These are phyloP conservation scores for Beta lomatogona DNA, from an alignment of 179 eudicot genomes.

Conservation along the genomic window DNA sequence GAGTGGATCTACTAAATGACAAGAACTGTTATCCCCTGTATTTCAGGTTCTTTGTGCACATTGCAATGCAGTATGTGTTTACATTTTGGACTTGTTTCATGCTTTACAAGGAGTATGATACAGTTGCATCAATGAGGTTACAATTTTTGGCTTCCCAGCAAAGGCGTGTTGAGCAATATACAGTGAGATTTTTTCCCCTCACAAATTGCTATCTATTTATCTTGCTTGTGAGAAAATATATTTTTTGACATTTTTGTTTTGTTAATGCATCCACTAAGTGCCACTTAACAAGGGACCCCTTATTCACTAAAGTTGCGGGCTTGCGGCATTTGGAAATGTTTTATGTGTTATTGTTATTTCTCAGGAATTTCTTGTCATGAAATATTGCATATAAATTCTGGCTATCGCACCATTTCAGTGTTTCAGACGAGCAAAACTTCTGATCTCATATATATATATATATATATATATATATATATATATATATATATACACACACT, in stretches of 20 bases:
- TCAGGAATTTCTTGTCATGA: not conserved
- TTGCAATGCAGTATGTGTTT: conserved; percentile 47
- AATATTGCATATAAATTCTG: not conserved
- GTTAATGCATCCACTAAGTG: not conserved
- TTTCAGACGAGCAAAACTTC: not conserved
- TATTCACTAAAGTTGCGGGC: not conserved
- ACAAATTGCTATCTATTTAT: not conserved
- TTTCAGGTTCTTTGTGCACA: conserved; percentile 53
- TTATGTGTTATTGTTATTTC: not conserved
- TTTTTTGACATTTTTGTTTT: not conserved
- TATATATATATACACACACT: too few relatives aligned
- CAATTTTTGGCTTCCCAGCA: conserved; percentile 44
- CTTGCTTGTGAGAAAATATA: not conserved
- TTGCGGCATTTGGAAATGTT: not conserved
- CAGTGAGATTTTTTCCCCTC: conserved; percentile 36
- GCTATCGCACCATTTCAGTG: not conserved
- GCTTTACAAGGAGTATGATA: conserved; percentile 56
- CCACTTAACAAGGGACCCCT: not conserved
- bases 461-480: too few relatives aligned
- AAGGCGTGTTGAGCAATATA: conserved; percentile 47
- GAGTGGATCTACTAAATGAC: conserved; percentile 6
- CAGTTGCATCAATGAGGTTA: conserved; percentile 46
- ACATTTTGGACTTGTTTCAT: conserved; percentile 58
- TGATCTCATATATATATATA: too few relatives aligned
- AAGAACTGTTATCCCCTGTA: conserved; percentile 1